Evolutionary conservation across 2,329 filamentous ascomycete species (phyloP).

Genomic region (Aureobasidium mangrovei): DNA sequence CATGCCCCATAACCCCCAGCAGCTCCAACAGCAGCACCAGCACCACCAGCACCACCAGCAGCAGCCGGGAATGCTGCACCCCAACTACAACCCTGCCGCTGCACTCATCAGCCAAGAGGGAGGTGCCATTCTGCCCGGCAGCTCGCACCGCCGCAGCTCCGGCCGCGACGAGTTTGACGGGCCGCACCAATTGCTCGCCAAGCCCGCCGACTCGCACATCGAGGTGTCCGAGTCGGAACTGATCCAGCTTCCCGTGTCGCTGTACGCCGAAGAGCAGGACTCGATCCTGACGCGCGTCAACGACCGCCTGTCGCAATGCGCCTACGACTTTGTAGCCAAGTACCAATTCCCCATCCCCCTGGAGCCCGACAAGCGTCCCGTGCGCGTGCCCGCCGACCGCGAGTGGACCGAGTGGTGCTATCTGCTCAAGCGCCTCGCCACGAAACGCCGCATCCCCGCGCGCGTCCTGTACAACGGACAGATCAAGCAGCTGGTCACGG

Average conservation of each 20-base stretch:
- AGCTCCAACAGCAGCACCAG: conserved; percentile 4
- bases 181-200: conserved; percentile 70
- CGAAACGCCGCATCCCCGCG: conserved; percentile 76
- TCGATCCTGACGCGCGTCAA: conserved; percentile 72
- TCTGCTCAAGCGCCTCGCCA: conserved; percentile 74
- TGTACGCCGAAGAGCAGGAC: conserved; percentile 78
- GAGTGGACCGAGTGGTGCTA: conserved; percentile 94
- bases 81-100: conserved; percentile 5
- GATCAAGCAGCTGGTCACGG: conserved; percentile 84
- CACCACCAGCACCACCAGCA: background rate
- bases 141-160: conserved; percentile 57
- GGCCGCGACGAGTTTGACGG: conserved; percentile 87
- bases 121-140: conserved; percentile 13
- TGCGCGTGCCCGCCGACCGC: conserved; percentile 64
- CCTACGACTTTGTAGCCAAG: conserved; percentile 83
- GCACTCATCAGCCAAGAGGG: background rate
- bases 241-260: conserved; percentile 71
- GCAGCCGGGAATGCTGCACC: conserved; percentile 5
- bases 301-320: conserved; percentile 74
- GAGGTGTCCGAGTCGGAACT: conserved; percentile 72
- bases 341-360: conserved; percentile 85
- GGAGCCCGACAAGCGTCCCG: conserved; percentile 70
- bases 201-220: conserved; percentile 60
- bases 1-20: background rate
- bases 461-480: conserved; percentile 76